phyloP scores from a whole-genome alignment of 2,329 filamentous ascomycete genomes.

The Fusarium piperis region DNA sequence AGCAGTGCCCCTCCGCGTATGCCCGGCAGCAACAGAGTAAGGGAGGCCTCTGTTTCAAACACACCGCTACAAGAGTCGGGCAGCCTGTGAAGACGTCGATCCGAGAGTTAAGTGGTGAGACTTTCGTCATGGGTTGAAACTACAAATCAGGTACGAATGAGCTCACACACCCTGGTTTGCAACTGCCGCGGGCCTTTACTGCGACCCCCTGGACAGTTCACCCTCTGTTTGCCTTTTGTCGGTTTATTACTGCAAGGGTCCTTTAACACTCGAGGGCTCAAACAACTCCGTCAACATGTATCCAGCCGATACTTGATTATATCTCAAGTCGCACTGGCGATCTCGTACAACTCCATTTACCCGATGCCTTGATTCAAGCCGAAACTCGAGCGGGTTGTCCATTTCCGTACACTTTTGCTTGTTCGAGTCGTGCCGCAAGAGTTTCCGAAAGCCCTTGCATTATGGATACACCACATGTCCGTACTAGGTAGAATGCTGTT shows the following conservation, averaged over 20 bases:
- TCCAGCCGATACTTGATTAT: conserved; percentile 7
- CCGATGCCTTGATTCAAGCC: conserved; percentile 1
- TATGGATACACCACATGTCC: not conserved
- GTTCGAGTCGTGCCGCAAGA: not conserved
- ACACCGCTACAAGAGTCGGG: not conserved
- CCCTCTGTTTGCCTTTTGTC: not conserved
- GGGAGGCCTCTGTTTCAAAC: conserved; percentile 3
- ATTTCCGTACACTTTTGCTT: not conserved
- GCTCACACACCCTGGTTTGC: not conserved
- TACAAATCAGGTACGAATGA: not conserved
- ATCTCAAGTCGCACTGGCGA: conserved; percentile 1
- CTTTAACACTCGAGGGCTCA: not conserved
- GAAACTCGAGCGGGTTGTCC: not conserved
- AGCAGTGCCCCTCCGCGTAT: not conserved
- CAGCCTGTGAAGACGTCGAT: not conserved
- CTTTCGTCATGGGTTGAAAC: not conserved
- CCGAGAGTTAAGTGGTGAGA: not conserved
- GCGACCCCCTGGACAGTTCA: not conserved
- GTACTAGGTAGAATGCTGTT: not conserved
- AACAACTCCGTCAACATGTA: not conserved
- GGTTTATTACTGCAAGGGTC: not conserved
- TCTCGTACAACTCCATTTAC: conserved; percentile 16
- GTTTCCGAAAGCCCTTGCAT: not conserved
- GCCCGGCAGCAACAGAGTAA: not conserved
- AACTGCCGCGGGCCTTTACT: not conserved